These are phyloP conservation scores for Aspergillus caelatus DNA, from an alignment of 2,329 filamentous ascomycete genomes.

Conservation along the genomic window DNA sequence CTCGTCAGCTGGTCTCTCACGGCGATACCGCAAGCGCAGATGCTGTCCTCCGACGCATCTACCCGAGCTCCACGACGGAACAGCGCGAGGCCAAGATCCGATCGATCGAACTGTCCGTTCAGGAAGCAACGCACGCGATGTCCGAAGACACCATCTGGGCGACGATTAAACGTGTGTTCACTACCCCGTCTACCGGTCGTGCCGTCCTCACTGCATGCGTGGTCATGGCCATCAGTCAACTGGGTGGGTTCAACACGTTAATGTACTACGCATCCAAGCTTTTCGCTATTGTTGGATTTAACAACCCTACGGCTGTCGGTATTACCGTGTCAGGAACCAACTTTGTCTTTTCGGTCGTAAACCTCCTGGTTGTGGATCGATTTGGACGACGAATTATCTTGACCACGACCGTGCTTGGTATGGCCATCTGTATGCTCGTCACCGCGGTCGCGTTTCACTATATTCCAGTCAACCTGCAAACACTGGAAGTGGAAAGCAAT, in stretches of 20 bases:
- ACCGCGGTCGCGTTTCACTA: neutral
- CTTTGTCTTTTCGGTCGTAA: neutral
- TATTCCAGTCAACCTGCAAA: neutral
- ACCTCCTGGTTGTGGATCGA: conserved; percentile 1
- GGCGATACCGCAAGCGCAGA: neutral
- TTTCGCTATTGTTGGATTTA: neutral
- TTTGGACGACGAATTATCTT: neutral
- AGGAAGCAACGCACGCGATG: neutral
- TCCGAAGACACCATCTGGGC: neutral
- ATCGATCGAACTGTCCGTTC: neutral
- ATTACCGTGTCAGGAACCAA: conserved; percentile 1
- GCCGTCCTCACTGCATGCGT: conserved; percentile 4
- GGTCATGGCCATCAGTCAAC: conserved; percentile 1
- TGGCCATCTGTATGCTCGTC: neutral
- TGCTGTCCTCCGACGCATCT: neutral
- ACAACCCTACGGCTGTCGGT: neutral
- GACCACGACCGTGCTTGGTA: neutral
- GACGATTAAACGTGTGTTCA: neutral
- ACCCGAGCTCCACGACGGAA: neutral
- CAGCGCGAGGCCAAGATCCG: neutral
- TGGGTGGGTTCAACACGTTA: neutral
- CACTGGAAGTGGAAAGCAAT: neutral
- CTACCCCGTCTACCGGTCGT: neutral
- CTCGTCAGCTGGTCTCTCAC: neutral
- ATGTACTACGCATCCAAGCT: neutral